A percentile compares a stretch with the other conserved stretches of the same genome.
Conservation (phyloP, 2,329 filamentous ascomycete species). For the Aspergillus fumigatus region DNA sequence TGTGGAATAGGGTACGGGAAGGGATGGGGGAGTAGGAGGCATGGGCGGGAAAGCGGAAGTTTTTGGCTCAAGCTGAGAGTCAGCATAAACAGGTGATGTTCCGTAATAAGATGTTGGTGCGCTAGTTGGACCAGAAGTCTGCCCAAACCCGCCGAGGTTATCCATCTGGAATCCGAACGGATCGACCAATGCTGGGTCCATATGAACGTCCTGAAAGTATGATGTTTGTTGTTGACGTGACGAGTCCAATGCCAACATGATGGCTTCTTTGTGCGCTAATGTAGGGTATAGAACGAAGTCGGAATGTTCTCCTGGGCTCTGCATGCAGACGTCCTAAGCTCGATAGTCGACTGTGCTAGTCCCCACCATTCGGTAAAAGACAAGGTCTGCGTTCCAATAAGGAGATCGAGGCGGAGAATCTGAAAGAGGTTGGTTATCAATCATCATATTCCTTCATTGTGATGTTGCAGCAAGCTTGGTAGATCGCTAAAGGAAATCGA, state of each 20-base stretch:
- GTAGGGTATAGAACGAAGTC: slow-evolving; percentile 20
- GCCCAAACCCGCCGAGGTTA: slow-evolving; percentile 18
- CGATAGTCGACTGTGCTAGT: slow-evolving; percentile 3
- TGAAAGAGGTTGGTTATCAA: slow-evolving; percentile 12
- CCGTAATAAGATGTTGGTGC: slow-evolving; percentile 27
- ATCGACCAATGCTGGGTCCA: slow-evolving; percentile 30
- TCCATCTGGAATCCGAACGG: slow-evolving; percentile 29
- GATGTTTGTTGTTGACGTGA: slow-evolving; percentile 26
- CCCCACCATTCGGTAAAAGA: slow-evolving; percentile 2
- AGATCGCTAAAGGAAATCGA: not conserved
- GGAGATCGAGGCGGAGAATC: slow-evolving; percentile 5
- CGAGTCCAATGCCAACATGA: slow-evolving; percentile 32
- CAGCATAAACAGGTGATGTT: slow-evolving; percentile 20
- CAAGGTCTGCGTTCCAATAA: slow-evolving; percentile 3
- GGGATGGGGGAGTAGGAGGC: slow-evolving; percentile 31
- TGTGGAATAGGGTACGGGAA: slow-evolving; percentile 23
- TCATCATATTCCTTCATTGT: slow-evolving; percentile 2
- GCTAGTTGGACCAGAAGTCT: slow-evolving; percentile 17
- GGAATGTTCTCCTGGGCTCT: slow-evolving; percentile 11
- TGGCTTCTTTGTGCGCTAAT: slow-evolving; percentile 8
- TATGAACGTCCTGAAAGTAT: slow-evolving; percentile 29
- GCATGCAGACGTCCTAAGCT: slow-evolving; percentile 14
- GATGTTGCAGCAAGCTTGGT: not conserved
- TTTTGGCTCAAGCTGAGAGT: slow-evolving; percentile 24
- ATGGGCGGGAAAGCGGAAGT: slow-evolving; percentile 22